These are phyloP conservation scores for Cutaneotrichosporon spelunceum DNA, from an alignment of 1,284 basidiomycete genomes.

Conservation along the genomic window DNA sequence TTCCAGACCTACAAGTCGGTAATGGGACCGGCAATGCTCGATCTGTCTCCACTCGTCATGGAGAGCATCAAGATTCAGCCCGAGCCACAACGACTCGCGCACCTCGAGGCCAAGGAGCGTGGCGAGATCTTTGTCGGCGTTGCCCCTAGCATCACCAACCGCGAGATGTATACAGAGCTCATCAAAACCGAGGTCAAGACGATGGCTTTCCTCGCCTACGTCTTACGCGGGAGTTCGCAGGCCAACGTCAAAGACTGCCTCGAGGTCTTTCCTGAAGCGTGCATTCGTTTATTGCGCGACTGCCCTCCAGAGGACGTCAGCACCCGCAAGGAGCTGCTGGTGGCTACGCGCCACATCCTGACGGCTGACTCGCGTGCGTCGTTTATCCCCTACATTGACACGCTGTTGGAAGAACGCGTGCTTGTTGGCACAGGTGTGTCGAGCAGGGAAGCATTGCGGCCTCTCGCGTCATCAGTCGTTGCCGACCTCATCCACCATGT, in stretches of 20 bases:
- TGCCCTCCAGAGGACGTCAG: conserved; percentile 84
- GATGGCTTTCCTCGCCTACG: conserved; percentile 89
- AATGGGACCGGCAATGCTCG: conserved; percentile 64
- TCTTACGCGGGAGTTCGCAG: conserved; percentile 65
- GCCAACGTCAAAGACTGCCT: conserved; percentile 75
- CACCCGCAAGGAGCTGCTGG: conserved; percentile 85
- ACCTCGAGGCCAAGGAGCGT: conserved; percentile 75
- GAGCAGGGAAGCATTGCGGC: conserved; percentile 77
- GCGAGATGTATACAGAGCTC: conserved; percentile 78
- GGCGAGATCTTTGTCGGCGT: conserved; percentile 80
- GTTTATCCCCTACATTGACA: conserved; percentile 81
- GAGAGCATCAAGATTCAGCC: conserved; percentile 72
- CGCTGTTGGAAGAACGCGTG: conserved; percentile 87
- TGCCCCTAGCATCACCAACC: conserved; percentile 68
- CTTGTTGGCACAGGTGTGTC: conserved; percentile 75
- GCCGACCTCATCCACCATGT: conserved; percentile 93
- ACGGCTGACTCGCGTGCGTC: conserved; percentile 75
- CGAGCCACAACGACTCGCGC: conserved; percentile 78
- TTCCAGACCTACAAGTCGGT: conserved; percentile 75
- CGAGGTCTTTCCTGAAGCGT: conserved; percentile 74
- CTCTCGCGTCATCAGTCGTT: conserved; percentile 80
- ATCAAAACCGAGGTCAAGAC: conserved; percentile 94
- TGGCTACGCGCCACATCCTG: conserved; percentile 88
- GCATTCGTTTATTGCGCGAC: conserved; percentile 86
- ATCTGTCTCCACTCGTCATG: conserved; percentile 72